phyloP scores from a whole-genome alignment of 2,329 filamentous ascomycete genomes.

The Verticillium albo-atrum region DNA sequence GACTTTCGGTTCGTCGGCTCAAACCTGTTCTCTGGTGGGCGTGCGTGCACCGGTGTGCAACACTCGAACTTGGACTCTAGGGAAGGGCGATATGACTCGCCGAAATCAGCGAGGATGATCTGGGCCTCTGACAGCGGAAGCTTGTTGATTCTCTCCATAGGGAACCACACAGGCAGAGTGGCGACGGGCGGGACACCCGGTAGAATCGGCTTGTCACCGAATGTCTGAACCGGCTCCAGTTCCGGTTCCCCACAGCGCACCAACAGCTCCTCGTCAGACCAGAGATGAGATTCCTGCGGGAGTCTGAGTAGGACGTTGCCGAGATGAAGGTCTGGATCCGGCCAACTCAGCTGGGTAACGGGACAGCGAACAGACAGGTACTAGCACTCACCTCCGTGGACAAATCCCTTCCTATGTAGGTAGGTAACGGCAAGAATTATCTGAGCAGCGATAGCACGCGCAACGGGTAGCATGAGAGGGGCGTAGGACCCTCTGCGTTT shows the following conservation, averaged over 20 bases:
- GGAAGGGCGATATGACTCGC: constrained; percentile 24
- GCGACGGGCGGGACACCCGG: background rate
- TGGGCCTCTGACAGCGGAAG: background rate
- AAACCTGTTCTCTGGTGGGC: constrained; percentile 31
- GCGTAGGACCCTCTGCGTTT: background rate
- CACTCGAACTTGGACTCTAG: constrained; percentile 17
- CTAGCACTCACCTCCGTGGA: constrained; percentile 6
- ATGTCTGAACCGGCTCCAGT: background rate
- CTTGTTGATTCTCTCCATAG: background rate
- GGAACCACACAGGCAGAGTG: background rate
- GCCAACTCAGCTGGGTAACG: background rate
- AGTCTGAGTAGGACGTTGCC: background rate
- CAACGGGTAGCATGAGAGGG: constrained; percentile 2
- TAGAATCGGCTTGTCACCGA: background rate
- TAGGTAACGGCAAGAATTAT: constrained; percentile 4
- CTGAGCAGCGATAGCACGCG: constrained; percentile 2
- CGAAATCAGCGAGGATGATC: constrained; percentile 26
- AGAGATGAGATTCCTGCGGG: background rate
- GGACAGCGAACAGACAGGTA: background rate
- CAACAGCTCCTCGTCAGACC: background rate
- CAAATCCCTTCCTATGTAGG: constrained; percentile 1
- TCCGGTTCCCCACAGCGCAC: background rate
- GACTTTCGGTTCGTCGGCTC: constrained; percentile 24
- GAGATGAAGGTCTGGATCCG: background rate
- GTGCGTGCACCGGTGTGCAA: constrained; percentile 20